These are phyloP conservation scores for Bolboschoenoplectus hybrid DNA, from an alignment of 202 grass and related monocot species.

Conservation along the genomic window DNA sequence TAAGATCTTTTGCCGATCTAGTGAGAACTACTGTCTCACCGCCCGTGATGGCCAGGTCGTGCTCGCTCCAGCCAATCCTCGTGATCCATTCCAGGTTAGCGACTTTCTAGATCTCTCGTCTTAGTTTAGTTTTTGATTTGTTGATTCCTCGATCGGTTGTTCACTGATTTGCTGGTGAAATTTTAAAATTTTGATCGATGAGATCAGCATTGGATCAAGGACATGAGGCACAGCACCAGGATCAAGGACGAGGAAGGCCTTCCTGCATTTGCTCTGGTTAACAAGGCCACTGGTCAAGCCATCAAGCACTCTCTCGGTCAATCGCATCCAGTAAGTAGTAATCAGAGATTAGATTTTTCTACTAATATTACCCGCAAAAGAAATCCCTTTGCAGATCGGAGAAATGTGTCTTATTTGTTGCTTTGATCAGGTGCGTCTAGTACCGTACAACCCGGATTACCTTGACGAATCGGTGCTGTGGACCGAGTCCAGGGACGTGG, in stretches of 20 bases:
- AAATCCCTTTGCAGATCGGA: neutral
- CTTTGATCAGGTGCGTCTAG: constrained; percentile 66
- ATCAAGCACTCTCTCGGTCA: constrained; percentile 88
- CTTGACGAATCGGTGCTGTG: constrained; percentile 77
- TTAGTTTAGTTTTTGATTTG: neutral
- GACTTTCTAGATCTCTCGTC: neutral
- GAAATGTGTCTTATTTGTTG: neutral
- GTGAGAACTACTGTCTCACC: constrained; percentile 64
- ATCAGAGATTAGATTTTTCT: neutral
- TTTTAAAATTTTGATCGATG: neutral
- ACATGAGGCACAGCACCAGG: constrained; percentile 65
- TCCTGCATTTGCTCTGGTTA: constrained; percentile 71
- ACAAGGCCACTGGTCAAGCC: constrained; percentile 75
- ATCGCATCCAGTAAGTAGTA: constrained; percentile 61
- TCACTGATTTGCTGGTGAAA: neutral
- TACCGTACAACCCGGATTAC: constrained; percentile 69
- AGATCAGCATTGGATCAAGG: constrained; percentile 82
- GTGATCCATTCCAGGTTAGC: constrained; percentile 62
- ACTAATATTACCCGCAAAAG: neutral
- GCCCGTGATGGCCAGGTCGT: constrained; percentile 76
- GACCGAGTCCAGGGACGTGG: constrained; percentile 80
- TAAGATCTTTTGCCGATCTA: constrained; percentile 81
- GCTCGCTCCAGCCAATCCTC: constrained; percentile 68
- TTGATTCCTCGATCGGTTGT: neutral
- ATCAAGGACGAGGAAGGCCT: constrained; percentile 79